Base-by-base conservation (phyloP, 768 basidiomycete species). In the Hirschioporus abietinus region DNA sequence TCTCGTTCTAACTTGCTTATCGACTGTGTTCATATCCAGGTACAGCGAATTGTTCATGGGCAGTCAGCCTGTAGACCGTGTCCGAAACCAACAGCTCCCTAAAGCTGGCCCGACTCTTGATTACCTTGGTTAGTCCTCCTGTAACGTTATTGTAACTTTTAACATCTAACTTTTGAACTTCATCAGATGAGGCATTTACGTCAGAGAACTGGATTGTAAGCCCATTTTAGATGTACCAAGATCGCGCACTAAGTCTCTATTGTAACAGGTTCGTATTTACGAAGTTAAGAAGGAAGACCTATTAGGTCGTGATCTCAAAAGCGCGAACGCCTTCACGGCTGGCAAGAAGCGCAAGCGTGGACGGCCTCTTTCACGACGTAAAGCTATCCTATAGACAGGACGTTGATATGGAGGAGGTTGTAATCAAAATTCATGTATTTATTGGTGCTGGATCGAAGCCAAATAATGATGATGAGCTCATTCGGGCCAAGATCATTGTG, bases 161-260 rank as follows among this genome's bases (percentile, higher is more conserved):
- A 34, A 64, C 61, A 25, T 42, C 26, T 25, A 60, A 35, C 63
- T 64, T 65, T 60, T 63, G 57, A 52, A 58, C 70, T n/a, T 67
- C 12, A 52, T 10, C 68, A 93, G 94, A 99, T 69, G 97, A 99
- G 78, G 97, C 96, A 8, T 99, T 96, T 82, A 99, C 97, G 1
- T 93, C 95, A 7, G 97, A 99, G 81, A 99, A 99, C 78, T 99
- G 97, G 97, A 96, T 99, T 70, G 96, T 95, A 73, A 77, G 88
- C 82, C 58, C 58, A 25, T 17, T 27, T 58, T 27, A 7, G 36
- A 30, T 23, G 7, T 27, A 34, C 7, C 36, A n/a, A 42, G 17
- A 61, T 17, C 35, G 62, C 0, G 36, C 7, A 26, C 35, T 66
- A 59, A n/a, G 27, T 7, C 27, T 35, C 26, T 15, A 60, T 61